A percentile compares a stretch with the other conserved stretches of the same genome.
These are phyloP conservation scores for Plasmopara muralis DNA, from an alignment of 352 stramenopile genomes.

Conservation along the genomic window DNA sequence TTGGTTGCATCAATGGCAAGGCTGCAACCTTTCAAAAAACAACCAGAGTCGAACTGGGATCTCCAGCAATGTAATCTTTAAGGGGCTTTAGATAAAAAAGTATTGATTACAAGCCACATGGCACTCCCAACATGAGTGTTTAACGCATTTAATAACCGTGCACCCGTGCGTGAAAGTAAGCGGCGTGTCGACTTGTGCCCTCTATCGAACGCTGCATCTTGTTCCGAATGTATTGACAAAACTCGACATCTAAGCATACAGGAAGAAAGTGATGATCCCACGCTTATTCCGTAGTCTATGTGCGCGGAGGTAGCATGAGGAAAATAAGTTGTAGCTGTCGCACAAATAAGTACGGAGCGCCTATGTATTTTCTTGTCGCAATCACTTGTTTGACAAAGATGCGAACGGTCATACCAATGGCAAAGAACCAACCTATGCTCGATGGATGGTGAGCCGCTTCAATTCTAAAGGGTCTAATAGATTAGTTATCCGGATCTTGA, in stretches of 20 bases:
- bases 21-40: conserved; percentile 2
- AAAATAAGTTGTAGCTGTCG: neutral
- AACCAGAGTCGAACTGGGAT: neutral
- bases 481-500: neutral
- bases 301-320: neutral
- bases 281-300: neutral
- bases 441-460: conserved; percentile 7
- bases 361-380: neutral
- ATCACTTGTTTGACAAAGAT: conserved; percentile 6
- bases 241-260: neutral
- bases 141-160: neutral
- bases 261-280: neutral
- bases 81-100: conserved; percentile 4
- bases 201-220: neutral
- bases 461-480: neutral
- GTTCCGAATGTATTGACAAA: neutral
- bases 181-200: conserved; percentile 1
- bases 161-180: conserved; percentile 5
- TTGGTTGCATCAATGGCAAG: neutral
- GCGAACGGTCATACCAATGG: conserved; percentile 1
- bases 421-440: neutral
- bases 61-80: neutral
- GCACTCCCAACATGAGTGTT: conserved; percentile 11
- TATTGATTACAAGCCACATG: conserved; percentile 1
- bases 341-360: neutral